Conservation (phyloP, 2,329 filamentous ascomycete genomes). For the Xylaria sp. region DNA sequence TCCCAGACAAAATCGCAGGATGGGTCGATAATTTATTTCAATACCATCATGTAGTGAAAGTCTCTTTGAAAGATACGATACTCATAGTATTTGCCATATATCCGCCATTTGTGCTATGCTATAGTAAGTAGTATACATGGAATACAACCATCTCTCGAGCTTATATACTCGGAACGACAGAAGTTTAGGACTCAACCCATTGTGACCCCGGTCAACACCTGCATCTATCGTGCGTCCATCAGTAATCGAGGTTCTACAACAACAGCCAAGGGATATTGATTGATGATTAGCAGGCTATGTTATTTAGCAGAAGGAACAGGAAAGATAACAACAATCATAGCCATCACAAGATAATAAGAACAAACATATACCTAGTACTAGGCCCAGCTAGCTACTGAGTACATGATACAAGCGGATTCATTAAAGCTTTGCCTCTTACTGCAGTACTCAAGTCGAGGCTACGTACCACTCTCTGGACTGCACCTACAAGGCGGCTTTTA, state of each 20-base stretch:
- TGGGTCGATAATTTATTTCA: slow-evolving; percentile 18
- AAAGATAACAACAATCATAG: neutral
- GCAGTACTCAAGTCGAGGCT: slow-evolving; percentile 9
- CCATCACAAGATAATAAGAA: neutral
- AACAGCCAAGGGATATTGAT: neutral
- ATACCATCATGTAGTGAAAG: slow-evolving; percentile 26
- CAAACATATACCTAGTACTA: neutral
- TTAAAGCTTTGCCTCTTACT: slow-evolving; percentile 21
- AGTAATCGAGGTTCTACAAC: slow-evolving; percentile 7
- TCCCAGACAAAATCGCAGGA: slow-evolving; percentile 9
- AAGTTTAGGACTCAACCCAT: neutral
- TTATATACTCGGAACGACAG: slow-evolving; percentile 3
- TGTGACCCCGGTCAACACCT: neutral
- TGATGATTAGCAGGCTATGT: neutral
- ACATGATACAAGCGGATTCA: neutral
- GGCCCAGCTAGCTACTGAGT: neutral
- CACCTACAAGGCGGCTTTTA: neutral
- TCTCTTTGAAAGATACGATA: neutral
- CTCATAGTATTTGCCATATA: neutral
- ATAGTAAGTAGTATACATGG: neutral
- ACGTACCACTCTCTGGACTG: slow-evolving; percentile 5
- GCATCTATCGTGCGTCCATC: neutral
- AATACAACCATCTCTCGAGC: neutral
- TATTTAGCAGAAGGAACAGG: neutral
- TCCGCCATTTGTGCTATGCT: neutral